Evolutionary conservation across 2,329 filamentous ascomycete genomes (phyloP).

Genomic region (Ophiostoma sp.): DNA sequence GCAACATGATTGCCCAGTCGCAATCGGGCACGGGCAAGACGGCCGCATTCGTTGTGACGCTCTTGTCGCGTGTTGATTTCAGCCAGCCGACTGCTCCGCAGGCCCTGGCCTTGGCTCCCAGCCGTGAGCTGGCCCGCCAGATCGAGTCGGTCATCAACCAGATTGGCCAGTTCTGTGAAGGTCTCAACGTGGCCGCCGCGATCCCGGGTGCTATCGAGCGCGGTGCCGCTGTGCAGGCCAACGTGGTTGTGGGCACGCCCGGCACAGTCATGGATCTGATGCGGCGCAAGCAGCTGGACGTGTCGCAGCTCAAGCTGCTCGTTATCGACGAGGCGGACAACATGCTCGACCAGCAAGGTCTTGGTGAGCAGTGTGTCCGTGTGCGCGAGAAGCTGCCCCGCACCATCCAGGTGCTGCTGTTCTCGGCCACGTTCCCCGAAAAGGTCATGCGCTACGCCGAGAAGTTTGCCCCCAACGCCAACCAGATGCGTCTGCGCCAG

Average conservation of each 20-base stretch:
- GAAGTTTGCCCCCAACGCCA: slow-evolving; percentile 81
- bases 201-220: slow-evolving; percentile 76
- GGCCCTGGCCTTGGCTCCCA: slow-evolving; percentile 85
- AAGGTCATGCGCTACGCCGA: slow-evolving; percentile 81
- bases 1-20: slow-evolving; percentile 97
- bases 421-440: slow-evolving; percentile 90
- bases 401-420: slow-evolving; percentile 82
- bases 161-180: slow-evolving; percentile 81
- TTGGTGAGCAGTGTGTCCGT: slow-evolving; percentile 91
- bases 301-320: slow-evolving; percentile 71
- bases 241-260: slow-evolving; percentile 88
- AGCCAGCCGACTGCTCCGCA: slow-evolving; percentile 69
- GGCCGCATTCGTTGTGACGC: slow-evolving; percentile 90
- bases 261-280: slow-evolving; percentile 90
- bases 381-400: slow-evolving; percentile 80
- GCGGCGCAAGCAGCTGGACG: slow-evolving; percentile 71
- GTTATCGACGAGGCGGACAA: slow-evolving; percentile 98
- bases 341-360: slow-evolving; percentile 93
- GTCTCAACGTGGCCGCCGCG: slow-evolving; percentile 74
- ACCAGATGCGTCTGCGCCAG: slow-evolving; percentile 82
- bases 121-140: slow-evolving; percentile 90
- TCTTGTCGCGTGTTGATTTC: slow-evolving; percentile 83
- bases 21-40: slow-evolving; percentile 99
- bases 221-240: slow-evolving; percentile 67
- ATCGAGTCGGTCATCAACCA: slow-evolving; percentile 81